Conservation (phyloP, 192 early-diverging fungal genomes). For the Mortierella hygrophila region DNA sequence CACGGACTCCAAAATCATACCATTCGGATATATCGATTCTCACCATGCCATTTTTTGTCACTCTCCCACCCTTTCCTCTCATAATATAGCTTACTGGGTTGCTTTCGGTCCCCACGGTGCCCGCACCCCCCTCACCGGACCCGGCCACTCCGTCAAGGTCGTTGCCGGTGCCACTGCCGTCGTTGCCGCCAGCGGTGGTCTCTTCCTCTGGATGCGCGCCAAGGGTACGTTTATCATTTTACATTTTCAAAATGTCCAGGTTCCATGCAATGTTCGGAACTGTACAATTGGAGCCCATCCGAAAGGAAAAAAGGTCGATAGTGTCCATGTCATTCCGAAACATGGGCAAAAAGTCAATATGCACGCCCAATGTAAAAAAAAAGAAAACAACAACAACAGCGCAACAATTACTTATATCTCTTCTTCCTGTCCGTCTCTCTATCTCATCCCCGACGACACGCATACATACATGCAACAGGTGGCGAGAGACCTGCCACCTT, state of each 20-base stretch:
- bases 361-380: background rate
- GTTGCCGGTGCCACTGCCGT: constrained; percentile 73
- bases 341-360: constrained; percentile 1
- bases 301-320: background rate
- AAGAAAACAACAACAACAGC: background rate
- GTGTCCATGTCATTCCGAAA: constrained; percentile 10
- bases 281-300: constrained; percentile 25
- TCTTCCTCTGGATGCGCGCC: constrained; percentile 72
- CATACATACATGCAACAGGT: constrained; percentile 52
- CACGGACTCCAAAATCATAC: too few species aligned
- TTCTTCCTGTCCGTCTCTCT: constrained; percentile 2
- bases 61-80: background rate
- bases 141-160: constrained; percentile 79
- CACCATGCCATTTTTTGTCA: background rate
- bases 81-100: constrained; percentile 86
- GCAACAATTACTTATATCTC: background rate
- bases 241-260: background rate
- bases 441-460: background rate
- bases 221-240: constrained; percentile 56
- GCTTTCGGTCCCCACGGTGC: constrained; percentile 95
- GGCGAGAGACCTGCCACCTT: constrained; percentile 73
- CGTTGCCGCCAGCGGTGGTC: constrained; percentile 61
- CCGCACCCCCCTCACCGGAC: constrained; percentile 79
- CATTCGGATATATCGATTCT: background rate
- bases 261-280: background rate